Conservation (phyloP, 164 flowering plant genomes). For the Berberis vulgaris region DNA sequence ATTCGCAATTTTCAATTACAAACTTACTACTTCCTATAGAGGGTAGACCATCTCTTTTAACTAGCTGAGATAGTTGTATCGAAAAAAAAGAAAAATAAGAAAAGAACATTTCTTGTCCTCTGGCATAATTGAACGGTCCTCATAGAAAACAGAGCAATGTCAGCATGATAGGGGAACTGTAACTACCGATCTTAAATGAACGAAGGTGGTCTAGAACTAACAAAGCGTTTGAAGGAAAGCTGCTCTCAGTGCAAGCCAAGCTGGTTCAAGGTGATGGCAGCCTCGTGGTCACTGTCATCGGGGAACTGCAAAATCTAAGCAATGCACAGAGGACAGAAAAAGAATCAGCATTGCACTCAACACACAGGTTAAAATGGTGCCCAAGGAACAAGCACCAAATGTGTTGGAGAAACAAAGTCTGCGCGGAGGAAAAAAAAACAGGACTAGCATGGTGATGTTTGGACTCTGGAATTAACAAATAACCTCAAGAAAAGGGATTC, state of each 20-base stretch:
- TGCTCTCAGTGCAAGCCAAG: slow-evolving; percentile 1
- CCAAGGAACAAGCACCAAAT: not conserved
- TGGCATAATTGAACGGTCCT: no score
- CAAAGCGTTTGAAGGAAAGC: not conserved
- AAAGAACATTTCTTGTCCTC: no score
- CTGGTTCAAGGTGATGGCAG: slow-evolving; percentile 9
- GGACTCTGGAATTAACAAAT: no score
- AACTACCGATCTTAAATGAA: not conserved
- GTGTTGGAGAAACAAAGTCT: not conserved
- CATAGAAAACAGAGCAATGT: no score
- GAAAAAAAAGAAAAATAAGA: no score
- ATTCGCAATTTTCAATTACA: no score
- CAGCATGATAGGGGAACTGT: not conserved
- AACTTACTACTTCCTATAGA: no score
- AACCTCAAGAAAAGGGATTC: no score
- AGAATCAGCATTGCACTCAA: slow-evolving; percentile 9
- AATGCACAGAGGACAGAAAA: slow-evolving; percentile 11
- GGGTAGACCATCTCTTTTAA: no score
- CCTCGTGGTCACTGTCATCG: slow-evolving; percentile 35
- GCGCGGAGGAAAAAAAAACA: not conserved
- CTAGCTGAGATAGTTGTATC: no score
- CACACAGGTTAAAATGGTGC: slow-evolving; percentile 1
- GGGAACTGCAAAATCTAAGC: slow-evolving; percentile 51
- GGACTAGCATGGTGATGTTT: not conserved
- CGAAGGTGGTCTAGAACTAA: not conserved